These are phyloP conservation scores for Pythium aphanidermatum DNA, from an alignment of 352 stramenopile genomes.

Conservation along the genomic window DNA sequence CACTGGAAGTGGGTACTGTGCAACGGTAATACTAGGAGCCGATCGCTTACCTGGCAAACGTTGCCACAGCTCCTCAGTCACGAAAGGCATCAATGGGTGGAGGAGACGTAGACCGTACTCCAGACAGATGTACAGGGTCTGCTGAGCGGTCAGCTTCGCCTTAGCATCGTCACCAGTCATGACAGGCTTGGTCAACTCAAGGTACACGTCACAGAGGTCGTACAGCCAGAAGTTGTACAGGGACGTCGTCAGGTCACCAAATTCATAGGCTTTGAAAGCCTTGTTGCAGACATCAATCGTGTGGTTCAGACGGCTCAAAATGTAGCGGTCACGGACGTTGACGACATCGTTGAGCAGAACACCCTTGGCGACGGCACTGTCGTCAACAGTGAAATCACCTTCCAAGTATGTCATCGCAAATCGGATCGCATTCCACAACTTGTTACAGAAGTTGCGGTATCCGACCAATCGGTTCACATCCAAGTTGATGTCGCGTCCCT, in stretches of 20 bases:
- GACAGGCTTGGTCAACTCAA: constrained; percentile 99
- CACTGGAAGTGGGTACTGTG: constrained; percentile 67
- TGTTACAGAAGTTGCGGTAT: constrained; percentile 99
- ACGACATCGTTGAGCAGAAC: constrained; percentile 66
- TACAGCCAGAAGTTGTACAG: constrained; percentile 99
- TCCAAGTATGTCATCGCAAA: constrained; percentile 98
- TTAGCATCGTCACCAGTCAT: constrained; percentile 76
- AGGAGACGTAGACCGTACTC: constrained; percentile 88
- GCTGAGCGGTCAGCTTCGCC: constrained; percentile 71
- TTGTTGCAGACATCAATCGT: constrained; percentile 72
- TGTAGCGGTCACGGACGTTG: constrained; percentile 67
- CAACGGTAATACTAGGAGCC: constrained; percentile 70
- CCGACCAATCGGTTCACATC: constrained; percentile 98
- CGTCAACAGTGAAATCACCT: constrained; percentile 45
- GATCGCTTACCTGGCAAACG: constrained; percentile 69
- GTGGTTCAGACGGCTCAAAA: constrained; percentile 76
- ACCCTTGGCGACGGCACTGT: constrained; percentile 43
- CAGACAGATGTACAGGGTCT: constrained; percentile 83
- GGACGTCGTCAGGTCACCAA: constrained; percentile 92
- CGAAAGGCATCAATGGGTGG: constrained; percentile 98
- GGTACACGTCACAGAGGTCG: constrained; percentile 98
- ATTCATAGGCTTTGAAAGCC: constrained; percentile 92
- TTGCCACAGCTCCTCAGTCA: constrained; percentile 94
- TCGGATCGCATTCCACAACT: constrained; percentile 99
- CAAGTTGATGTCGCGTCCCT: constrained; percentile 98